A percentile compares a stretch with the other conserved stretches of the same genome.
Conservation (phyloP, 2,329 filamentous ascomycete species). For the Microcyclospora tardicrescens region DNA sequence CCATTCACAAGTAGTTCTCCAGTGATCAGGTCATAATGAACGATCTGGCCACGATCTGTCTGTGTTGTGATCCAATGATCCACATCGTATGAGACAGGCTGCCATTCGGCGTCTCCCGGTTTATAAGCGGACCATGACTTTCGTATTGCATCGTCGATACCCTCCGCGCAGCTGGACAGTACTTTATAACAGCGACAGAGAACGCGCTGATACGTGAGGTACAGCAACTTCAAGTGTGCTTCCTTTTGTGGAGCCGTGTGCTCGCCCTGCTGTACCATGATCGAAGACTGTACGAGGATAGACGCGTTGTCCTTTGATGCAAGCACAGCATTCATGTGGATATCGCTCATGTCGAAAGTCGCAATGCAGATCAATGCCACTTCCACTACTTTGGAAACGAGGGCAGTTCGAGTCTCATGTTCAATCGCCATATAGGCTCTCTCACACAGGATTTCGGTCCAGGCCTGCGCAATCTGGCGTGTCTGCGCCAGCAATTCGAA, state of each 20-base stretch:
- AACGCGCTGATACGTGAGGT: constrained; percentile 3
- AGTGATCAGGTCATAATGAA: constrained; percentile 35
- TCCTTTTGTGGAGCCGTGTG: no score
- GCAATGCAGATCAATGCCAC: constrained; percentile 44
- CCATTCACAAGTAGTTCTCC: constrained; percentile 40
- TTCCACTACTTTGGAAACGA: constrained; percentile 32
- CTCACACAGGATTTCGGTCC: constrained; percentile 36
- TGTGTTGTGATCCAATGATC: constrained; percentile 17
- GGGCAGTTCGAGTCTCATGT: constrained; percentile 15
- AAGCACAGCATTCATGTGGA: constrained; percentile 8
- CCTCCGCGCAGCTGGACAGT: constrained; percentile 3
- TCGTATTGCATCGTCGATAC: constrained; percentile 10
- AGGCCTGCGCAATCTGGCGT: constrained; percentile 34
- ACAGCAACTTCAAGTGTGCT: not conserved
- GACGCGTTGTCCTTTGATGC: not conserved
- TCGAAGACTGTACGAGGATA: constrained; percentile 4
- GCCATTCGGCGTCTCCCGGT: constrained; percentile 7
- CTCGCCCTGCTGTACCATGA: constrained; percentile 7
- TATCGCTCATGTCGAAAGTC: constrained; percentile 28
- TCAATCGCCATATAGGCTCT: constrained; percentile 33
- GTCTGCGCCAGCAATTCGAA: constrained; percentile 25
- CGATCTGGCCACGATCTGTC: constrained; percentile 19
- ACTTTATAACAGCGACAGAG: constrained; percentile 8
- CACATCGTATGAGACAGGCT: not conserved
- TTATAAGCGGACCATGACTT: constrained; percentile 30